Evolutionary conservation across 208 protist species (phyloP).

Genomic region (Trypanosoma boissoni): DNA sequence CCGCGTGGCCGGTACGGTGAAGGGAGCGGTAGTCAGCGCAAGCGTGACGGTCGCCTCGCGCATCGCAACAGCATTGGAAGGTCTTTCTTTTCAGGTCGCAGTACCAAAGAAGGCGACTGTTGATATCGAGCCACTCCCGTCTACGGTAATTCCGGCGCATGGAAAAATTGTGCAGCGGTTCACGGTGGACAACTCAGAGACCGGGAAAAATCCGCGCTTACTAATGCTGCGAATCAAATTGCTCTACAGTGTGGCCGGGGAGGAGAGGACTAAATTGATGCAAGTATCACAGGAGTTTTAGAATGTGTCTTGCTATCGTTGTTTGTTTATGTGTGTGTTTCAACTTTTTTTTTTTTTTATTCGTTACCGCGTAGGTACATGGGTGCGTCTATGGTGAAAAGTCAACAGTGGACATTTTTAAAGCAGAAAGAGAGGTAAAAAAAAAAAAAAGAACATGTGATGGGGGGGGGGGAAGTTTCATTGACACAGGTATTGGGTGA

Average conservation of each 20-base stretch:
- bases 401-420: constrained; percentile 1
- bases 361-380: no score
- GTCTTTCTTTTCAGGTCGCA: constrained; percentile 69
- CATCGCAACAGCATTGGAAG: constrained; percentile 28
- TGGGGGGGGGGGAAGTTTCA: no score
- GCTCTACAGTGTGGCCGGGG: constrained; percentile 48
- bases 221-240: constrained; percentile 72
- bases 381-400: neutral
- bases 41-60: constrained; percentile 46
- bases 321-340: neutral
- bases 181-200: constrained; percentile 48
- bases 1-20: constrained; percentile 27
- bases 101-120: constrained; percentile 60
- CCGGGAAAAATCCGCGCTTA: constrained; percentile 37
- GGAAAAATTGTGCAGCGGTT: constrained; percentile 42
- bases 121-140: constrained; percentile 45
- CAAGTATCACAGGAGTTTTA: constrained; percentile 48
- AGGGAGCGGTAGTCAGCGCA: constrained; percentile 17
- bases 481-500: no score
- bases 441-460: no score
- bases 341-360: constrained; percentile 1
- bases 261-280: constrained; percentile 51
- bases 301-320: neutral
- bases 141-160: constrained; percentile 33
- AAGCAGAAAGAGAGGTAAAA: constrained; percentile 1